Base-by-base conservation (phyloP, 2,329 filamentous ascomycete species). In the Alternaria sp. region DNA sequence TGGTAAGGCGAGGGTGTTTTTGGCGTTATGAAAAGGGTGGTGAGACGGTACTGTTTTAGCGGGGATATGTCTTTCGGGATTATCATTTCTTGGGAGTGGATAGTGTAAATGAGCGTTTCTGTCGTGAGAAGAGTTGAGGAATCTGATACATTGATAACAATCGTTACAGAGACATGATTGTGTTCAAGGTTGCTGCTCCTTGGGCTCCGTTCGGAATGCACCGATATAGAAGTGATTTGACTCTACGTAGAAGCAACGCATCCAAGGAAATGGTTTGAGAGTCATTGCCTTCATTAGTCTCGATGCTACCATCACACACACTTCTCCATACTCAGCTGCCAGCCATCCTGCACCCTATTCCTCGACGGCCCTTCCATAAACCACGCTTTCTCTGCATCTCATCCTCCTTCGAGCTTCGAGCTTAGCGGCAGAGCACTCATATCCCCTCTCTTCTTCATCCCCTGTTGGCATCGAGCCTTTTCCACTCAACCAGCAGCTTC, bases 401-500 rank as follows among this genome's bases (percentile, higher is more conserved):
- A 4, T 10, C 33, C 1, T 9, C 14, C 7, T 2, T 37, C 33
- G 9, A n/a, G n/a, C n/a, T n/a, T n/a, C n/a, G 14, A n/a, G 3
- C 4, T 8, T 2, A 7, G 33, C 2, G 14, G 33, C 33, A 37
- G 0, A n/a, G 33, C 33, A 37, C 15, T n/a, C 33, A 37, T 10
- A n/a, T 37, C 33, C 33, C 33, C 33, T 37, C 15, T 37, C 33
- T 37, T 15, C 30, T 37, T 15, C 30, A 33, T 0, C 33, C 0
- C 33, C 33, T n/a, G 15, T 37, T 2, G 33, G 2, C 3, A 37
- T 37, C 33, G 8, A 37, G 33, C 15, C 33, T 5, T 37, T 6
- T n/a, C 15, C 33, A 8, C 33, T 37, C 73, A 79, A 58, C 80
- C 80, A 7, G 77, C 78, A 21, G 80, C 80, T 57, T 82, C 80